These are phyloP conservation scores for Erythrophleum fordii DNA, from an alignment of 306 rosid genomes.

Conservation along the genomic window DNA sequence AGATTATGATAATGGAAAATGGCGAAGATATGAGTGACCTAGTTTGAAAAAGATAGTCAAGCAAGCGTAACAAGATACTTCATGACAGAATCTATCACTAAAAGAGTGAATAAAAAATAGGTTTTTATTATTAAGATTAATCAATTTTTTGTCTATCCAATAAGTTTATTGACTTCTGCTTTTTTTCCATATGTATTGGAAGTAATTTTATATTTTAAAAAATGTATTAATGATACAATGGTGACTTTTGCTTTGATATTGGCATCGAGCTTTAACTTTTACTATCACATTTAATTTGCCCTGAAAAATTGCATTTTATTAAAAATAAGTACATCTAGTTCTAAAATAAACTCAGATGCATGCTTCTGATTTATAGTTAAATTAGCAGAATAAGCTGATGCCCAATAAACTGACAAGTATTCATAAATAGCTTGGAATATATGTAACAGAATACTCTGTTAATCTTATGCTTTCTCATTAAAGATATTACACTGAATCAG, in stretches of 20 bases:
- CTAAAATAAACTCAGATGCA: conserved; percentile 2
- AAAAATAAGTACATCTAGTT: neutral
- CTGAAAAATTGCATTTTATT: neutral
- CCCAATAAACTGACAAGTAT: neutral
- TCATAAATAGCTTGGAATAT: neutral
- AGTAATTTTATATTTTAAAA: neutral
- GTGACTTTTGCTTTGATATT: neutral
- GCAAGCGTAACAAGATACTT: conserved; percentile 17
- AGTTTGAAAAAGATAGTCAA: conserved; percentile 25
- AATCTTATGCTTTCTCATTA: neutral
- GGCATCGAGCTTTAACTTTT: neutral
- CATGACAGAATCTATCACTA: conserved; percentile 4
- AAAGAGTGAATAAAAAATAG: neutral
- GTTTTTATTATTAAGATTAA: neutral
- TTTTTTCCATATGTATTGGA: neutral
- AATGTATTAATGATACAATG: neutral
- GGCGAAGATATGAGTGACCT: neutral
- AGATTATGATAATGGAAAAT: conserved; percentile 18
- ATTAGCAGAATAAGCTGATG: neutral
- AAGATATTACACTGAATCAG: conserved; percentile 13
- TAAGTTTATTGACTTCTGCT: neutral
- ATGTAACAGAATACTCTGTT: neutral
- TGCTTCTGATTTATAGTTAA: neutral
- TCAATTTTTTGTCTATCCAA: neutral
- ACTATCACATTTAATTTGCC: neutral